phyloP scores from a whole-genome alignment of 2,329 filamentous ascomycete genomes.

The Nannizziopsis barbatae region DNA sequence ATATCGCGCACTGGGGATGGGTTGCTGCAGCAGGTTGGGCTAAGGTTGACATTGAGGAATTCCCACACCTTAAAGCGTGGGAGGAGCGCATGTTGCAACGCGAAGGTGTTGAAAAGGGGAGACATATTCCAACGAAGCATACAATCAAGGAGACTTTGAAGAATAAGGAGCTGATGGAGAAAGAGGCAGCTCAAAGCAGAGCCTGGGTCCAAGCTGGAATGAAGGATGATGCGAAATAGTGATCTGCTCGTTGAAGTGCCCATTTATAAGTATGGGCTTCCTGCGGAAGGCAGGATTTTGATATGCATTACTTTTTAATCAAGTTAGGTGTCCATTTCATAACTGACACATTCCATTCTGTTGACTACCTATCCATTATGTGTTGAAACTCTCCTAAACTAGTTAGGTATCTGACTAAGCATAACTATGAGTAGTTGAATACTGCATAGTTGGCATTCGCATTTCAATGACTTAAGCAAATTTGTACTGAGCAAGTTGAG shows the following conservation, averaged over 20 bases:
- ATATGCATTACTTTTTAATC: too few relatives aligned
- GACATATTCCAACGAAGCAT: slow-evolving; percentile 58
- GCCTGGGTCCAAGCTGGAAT: slow-evolving; percentile 60
- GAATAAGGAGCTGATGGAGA: slow-evolving; percentile 48
- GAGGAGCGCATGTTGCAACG: slow-evolving; percentile 57
- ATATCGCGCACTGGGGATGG: slow-evolving; percentile 76
- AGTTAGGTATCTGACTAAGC: too few relatives aligned
- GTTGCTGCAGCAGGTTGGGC: slow-evolving; percentile 49
- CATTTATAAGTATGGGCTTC: too few relatives aligned
- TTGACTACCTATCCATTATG: too few relatives aligned
- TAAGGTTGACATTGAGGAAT: slow-evolving; percentile 60
- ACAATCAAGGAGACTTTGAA: slow-evolving; percentile 48
- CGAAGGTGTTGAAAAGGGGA: slow-evolving; percentile 62
- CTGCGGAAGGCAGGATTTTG: too few relatives aligned
- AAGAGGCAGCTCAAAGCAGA: slow-evolving; percentile 40
- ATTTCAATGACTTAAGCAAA: too few relatives aligned
- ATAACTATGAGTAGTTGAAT: too few relatives aligned
- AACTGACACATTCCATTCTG: too few relatives aligned
- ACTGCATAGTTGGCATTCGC: not conserved
- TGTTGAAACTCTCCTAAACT: too few relatives aligned
- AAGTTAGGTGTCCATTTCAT: too few relatives aligned
- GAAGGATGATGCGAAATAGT: slow-evolving; percentile 52
- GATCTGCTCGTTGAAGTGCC: not conserved
- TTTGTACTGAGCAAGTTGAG: too few relatives aligned
- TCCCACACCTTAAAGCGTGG: slow-evolving; percentile 67